Percentiles rank a stretch among this genome's conserved stretches.
Evolutionary conservation across 2,329 filamentous ascomycete genomes (phyloP).

Genomic region (Curvularia eragrostidis): DNA sequence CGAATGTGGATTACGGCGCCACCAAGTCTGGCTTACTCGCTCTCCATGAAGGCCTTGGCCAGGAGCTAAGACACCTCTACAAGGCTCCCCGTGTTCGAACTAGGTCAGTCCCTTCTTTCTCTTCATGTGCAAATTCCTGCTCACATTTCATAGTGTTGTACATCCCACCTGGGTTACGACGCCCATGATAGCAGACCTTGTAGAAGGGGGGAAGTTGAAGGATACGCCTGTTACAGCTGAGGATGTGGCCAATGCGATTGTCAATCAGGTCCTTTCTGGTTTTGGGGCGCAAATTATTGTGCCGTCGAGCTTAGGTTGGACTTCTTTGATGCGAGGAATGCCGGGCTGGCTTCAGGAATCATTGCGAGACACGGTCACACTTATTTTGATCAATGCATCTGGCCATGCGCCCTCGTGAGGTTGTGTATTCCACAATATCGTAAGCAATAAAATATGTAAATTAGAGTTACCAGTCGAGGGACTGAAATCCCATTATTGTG

Average conservation of each 20-base stretch:
- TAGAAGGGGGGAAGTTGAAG: constrained; percentile 36
- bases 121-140: too few species aligned
- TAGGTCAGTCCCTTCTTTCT: too few species aligned
- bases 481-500: too few species aligned
- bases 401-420: too few species aligned
- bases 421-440: too few species aligned
- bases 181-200: constrained; percentile 36
- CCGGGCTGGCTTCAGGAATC: constrained; percentile 8
- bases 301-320: constrained; percentile 1
- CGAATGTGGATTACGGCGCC: constrained; percentile 25
- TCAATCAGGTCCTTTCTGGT: constrained; percentile 46
- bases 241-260: constrained; percentile 46
- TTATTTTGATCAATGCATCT: too few species aligned
- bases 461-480: too few species aligned
- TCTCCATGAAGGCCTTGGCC: constrained; percentile 34
- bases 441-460: too few species aligned
- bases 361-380: too few species aligned
- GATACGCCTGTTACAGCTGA: too few species aligned
- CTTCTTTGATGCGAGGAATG: constrained; percentile 8
- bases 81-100: too few species aligned
- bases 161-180: constrained; percentile 49
- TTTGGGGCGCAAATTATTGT: constrained; percentile 47
- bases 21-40: constrained; percentile 27
- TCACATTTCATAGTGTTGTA: too few species aligned
- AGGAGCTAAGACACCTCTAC: constrained; percentile 43